Evolutionary conservation across 1,284 basidiomycete genomes (phyloP).

Genomic region (Apiotrichum veenhuisii): DNA sequence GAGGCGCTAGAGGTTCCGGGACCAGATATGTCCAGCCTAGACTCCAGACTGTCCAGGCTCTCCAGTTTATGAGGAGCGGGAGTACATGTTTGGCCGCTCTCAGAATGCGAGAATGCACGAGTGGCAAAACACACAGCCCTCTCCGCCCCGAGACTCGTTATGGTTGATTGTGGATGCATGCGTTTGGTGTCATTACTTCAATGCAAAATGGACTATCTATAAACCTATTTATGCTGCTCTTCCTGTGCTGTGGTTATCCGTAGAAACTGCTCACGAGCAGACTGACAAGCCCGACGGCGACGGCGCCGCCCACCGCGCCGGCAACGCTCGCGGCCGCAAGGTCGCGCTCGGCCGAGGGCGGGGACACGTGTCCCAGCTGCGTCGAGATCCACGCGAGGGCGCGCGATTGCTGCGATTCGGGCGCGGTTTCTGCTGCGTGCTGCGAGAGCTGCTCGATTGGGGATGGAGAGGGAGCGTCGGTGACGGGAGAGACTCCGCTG

Average conservation of each 20-base stretch:
- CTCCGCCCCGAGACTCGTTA: too few relatives aligned
- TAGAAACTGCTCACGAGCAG: background rate
- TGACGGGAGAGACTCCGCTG: background rate
- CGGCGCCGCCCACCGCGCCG: constrained; percentile 17
- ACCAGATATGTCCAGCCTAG: too few relatives aligned
- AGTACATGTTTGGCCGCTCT: too few relatives aligned
- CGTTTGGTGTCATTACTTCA: background rate
- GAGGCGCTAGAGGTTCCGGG: too few relatives aligned
- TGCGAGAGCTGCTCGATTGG: constrained; percentile 7
- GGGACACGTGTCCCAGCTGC: constrained; percentile 21
- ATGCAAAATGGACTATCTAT: background rate
- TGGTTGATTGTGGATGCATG: background rate
- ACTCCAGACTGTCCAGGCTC: too few relatives aligned
- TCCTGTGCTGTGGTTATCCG: background rate
- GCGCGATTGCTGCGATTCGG: background rate
- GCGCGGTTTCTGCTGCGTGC: background rate
- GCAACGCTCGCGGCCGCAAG: constrained; percentile 20
- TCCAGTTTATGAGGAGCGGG: too few relatives aligned
- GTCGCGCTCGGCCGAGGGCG: constrained; percentile 29
- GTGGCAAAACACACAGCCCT: too few relatives aligned
- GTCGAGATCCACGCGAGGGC: constrained; percentile 11
- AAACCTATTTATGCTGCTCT: background rate
- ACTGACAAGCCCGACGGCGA: constrained; percentile 3
- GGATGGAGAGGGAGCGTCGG: background rate
- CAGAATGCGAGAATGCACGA: too few relatives aligned